phyloP scores from a whole-genome alignment of 2,329 filamentous ascomycete genomes.

The Pseudogymnoascus sp. region DNA sequence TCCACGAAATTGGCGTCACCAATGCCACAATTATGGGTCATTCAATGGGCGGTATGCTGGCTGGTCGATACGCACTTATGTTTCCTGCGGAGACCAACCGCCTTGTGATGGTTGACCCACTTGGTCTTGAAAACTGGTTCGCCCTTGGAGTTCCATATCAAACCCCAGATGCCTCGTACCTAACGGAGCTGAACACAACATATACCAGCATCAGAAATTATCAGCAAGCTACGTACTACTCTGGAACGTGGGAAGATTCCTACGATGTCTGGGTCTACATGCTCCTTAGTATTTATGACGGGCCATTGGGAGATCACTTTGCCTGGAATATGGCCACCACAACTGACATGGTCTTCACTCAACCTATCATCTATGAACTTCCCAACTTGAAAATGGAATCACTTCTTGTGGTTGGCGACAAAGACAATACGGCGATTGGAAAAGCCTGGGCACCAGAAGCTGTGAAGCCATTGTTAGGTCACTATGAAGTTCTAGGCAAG shows the following conservation, averaged over 20 bases:
- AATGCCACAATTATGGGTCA: constrained; percentile 44
- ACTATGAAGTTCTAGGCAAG: constrained; percentile 42
- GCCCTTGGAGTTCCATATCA: constrained; percentile 37
- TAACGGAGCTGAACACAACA: constrained; percentile 32
- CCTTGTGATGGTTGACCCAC: constrained; percentile 41
- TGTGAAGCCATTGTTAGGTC: constrained; percentile 38
- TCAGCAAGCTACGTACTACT: constrained; percentile 40
- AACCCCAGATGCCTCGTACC: constrained; percentile 32
- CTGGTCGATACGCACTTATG: constrained; percentile 42
- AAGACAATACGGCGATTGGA: constrained; percentile 40
- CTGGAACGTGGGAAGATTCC: constrained; percentile 36
- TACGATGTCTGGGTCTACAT: constrained; percentile 48
- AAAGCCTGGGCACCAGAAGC: constrained; percentile 38
- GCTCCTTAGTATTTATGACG: constrained; percentile 42
- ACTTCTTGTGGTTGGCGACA: constrained; percentile 12
- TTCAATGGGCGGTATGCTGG: constrained; percentile 47
- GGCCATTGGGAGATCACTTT: constrained; percentile 24
- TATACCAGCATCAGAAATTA: constrained; percentile 38
- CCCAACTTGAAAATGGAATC: constrained; percentile 13
- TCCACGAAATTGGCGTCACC: constrained; percentile 35
- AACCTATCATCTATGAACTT: constrained; percentile 11
- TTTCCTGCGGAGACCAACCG: constrained; percentile 36
- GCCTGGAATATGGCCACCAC: constrained; percentile 13
- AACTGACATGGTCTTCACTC: constrained; percentile 10
- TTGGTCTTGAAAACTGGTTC: constrained; percentile 20